Evolutionary conservation across 208 protist genomes (phyloP).

Genomic region (Crithidia brevicula): DNA sequence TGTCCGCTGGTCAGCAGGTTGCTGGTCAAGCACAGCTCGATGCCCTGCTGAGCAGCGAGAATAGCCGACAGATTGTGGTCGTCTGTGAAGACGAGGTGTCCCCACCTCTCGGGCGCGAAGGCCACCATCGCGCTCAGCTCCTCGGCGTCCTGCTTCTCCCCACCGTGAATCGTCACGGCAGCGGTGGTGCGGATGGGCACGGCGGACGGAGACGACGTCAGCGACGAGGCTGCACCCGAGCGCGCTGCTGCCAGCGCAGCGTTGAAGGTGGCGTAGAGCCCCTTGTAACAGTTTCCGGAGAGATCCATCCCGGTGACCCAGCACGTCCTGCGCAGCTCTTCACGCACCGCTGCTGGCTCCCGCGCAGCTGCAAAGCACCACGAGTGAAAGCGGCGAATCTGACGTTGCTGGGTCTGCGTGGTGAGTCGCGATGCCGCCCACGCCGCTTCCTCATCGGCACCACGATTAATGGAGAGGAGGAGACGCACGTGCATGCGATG

Average conservation of each 20-base stretch:
- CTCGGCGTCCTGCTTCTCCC: conserved; percentile 71
- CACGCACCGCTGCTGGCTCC: not conserved
- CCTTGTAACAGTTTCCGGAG: conserved; percentile 88
- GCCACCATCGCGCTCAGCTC: conserved; percentile 74
- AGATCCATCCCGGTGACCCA: conserved; percentile 89
- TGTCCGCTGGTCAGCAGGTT: conserved; percentile 80
- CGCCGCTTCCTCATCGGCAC: conserved; percentile 32
- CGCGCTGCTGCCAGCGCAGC: conserved; percentile 42
- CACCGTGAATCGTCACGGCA: conserved; percentile 77
- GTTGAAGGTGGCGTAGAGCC: conserved; percentile 55
- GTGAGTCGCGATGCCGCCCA: conserved; percentile 53
- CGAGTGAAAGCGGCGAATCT: conserved; percentile 46
- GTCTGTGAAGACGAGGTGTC: conserved; percentile 84
- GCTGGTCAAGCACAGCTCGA: conserved; percentile 89
- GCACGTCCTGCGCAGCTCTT: conserved; percentile 52
- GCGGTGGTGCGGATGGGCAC: conserved; percentile 26
- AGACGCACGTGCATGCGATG: conserved; percentile 70
- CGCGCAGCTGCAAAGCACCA: conserved; percentile 23
- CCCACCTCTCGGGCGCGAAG: conserved; percentile 72
- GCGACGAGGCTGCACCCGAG: not conserved
- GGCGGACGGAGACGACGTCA: too few species aligned
- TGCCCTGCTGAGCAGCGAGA: conserved; percentile 43
- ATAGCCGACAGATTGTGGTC: conserved; percentile 33
- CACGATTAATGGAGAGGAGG: conserved; percentile 84
- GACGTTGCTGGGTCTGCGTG: conserved; percentile 41